phyloP scores from a whole-genome alignment of 331 rosid species.

The Prunus yedoensis region DNA sequence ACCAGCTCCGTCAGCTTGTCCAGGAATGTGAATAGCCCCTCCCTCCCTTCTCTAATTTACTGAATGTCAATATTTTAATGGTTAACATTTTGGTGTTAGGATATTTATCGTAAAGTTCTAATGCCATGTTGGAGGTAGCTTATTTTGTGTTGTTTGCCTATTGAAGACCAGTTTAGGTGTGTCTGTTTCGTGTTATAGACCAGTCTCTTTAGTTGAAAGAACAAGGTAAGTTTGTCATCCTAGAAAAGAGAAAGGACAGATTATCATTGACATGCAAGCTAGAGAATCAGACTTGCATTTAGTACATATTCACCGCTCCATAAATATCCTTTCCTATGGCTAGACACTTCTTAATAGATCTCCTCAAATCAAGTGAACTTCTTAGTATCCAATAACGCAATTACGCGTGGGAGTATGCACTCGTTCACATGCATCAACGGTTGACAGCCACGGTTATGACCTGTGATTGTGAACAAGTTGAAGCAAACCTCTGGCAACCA shows the following conservation, averaged over 20 bases:
- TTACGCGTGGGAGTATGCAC: neutral
- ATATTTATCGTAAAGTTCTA: neutral
- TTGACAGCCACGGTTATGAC: neutral
- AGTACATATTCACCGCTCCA: too few species aligned
- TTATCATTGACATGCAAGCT: too few species aligned
- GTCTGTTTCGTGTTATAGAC: neutral
- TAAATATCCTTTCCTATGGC: too few species aligned
- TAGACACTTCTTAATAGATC: too few species aligned
- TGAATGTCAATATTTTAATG: constrained; percentile 5
- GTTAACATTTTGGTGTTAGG: neutral
- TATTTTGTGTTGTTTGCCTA: neutral
- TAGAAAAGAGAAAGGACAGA: neutral
- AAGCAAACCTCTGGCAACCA: neutral
- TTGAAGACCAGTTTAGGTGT: neutral
- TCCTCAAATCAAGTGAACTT: too few species aligned
- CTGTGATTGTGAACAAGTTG: neutral
- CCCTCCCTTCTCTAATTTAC: too few species aligned
- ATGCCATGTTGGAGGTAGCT: neutral
- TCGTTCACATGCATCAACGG: neutral
- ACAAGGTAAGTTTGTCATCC: neutral
- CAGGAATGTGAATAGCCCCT: constrained; percentile 41
- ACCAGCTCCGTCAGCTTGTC: constrained; percentile 44
- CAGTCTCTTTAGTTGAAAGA: neutral
- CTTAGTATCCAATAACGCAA: neutral
- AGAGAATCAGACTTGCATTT: too few species aligned